Base-by-base conservation (phyloP, 257 asterid genomes). In the Ilex aquifolium region DNA sequence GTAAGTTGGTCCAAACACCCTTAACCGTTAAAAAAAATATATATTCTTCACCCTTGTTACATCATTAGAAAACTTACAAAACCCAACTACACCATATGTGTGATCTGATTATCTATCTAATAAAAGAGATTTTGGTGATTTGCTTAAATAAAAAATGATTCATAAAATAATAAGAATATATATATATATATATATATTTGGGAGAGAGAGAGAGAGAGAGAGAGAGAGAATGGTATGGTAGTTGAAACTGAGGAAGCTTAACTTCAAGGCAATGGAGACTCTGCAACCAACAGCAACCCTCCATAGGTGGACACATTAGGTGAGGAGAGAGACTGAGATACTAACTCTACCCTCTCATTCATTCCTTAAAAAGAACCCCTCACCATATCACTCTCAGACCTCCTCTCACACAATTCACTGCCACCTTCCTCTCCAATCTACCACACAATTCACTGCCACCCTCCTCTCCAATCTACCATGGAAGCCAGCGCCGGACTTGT, bases 401-500 rank as follows among this genome's bases (percentile, higher is more conserved):
- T 36, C 21, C 64, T 21, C 59, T 58, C 67, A 39, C 31, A 0
- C 36, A 61, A 16, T 61, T 50, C 27, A 21, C 27, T 21, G 27
- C 27, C 32, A 16, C 69, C 7, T 46, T 51, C 36, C 1, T 58
- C 69, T 13, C 67, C 72, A 21, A 21, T 21, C 27, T 21, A 21
- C 27, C 67, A 39, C 31, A 0, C 36, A 61, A 16, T 64, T 50
- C 27, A 21, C 27, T 21, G 27, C 27, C 32, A 16, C 31, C 69
- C 66, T 29, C 71, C 64, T n/a, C 50, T 27, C 72, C 75, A 7
- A 46, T 69, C 4, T 3, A 57, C 21, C 69, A 90, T 91, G 98
- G 96, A 91, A 83, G 98, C 98, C 65, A 80, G 88, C 36, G 98
- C 96, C 0, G 98, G 98, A 57, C 91, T 88, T 7, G 98, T 91